A percentile compares a stretch with the other conserved stretches of the same genome.
phyloP scores from a whole-genome alignment of 768 basidiomycete genomes.

The Hypholoma sublateritium region DNA sequence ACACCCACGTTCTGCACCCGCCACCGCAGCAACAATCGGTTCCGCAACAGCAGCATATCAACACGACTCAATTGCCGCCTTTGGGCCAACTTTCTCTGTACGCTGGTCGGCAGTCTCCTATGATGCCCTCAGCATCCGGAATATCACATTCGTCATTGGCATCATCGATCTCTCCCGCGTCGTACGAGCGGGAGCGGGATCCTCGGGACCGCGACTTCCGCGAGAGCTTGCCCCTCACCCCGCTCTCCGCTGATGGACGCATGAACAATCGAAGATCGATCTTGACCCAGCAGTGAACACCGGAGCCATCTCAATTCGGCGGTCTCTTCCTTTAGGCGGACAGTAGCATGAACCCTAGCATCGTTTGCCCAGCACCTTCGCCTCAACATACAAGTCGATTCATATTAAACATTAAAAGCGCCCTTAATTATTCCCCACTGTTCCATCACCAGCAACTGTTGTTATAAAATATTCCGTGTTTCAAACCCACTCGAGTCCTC shows the following conservation, averaged over 20 bases:
- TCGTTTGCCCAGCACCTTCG: not conserved
- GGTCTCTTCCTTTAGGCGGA: not conserved
- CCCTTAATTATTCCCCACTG: constrained; percentile 8
- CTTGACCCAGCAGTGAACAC: constrained; percentile 19
- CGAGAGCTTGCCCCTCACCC: constrained; percentile 38
- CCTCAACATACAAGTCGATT: constrained; percentile 3
- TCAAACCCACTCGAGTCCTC: constrained; percentile 2
- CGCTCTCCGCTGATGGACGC: constrained; percentile 43
- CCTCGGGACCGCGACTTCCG: constrained; percentile 39
- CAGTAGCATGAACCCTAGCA: constrained; percentile 1
- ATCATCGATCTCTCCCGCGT: constrained; percentile 21
- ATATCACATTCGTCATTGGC: constrained; percentile 39
- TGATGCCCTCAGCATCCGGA: constrained; percentile 28
- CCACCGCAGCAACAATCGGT: constrained; percentile 20
- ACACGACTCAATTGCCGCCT: constrained; percentile 31
- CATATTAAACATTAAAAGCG: constrained; percentile 10
- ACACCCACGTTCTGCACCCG: constrained; percentile 35
- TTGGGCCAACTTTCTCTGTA: constrained; percentile 35
- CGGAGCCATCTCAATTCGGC: not conserved
- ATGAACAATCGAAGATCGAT: constrained; percentile 34
- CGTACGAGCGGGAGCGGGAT: constrained; percentile 57
- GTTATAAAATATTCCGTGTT: constrained; percentile 9
- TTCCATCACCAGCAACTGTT: constrained; percentile 4
- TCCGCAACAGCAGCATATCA: constrained; percentile 23
- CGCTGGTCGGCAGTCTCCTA: constrained; percentile 38